Conservation (phyloP, 176 grass and related monocot species). For the Rhynchospora pubera region DNA sequence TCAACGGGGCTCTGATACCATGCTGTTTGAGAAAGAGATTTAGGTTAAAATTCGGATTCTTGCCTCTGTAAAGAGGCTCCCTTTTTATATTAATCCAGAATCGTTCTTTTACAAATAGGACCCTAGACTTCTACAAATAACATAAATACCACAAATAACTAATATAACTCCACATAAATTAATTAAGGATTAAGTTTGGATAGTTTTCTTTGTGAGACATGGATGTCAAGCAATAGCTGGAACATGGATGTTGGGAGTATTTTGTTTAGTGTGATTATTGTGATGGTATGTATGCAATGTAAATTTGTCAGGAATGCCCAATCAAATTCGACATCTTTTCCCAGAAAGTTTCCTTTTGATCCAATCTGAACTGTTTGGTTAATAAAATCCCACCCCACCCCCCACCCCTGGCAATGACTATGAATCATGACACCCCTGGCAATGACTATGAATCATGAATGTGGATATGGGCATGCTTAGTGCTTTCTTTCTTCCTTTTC, state of each 20-base stretch:
- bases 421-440: background rate
- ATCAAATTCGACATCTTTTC: too few relatives aligned
- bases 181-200: background rate
- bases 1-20: too few relatives aligned
- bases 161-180: too few relatives aligned
- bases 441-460: background rate
- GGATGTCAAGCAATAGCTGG: background rate
- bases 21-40: too few relatives aligned
- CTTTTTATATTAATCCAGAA: too few relatives aligned
- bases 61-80: too few relatives aligned
- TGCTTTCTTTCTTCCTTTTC: background rate
- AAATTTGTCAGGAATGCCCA: too few relatives aligned
- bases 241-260: background rate
- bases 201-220: background rate
- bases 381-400: background rate
- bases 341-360: background rate
- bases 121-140: too few relatives aligned
- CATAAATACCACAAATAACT: too few relatives aligned
- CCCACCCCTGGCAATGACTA: background rate
- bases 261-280: background rate
- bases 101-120: too few relatives aligned
- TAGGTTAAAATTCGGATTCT: too few relatives aligned
- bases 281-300: background rate
- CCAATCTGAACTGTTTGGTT: background rate
- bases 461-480: background rate